A percentile compares a stretch with the other conserved stretches of the same genome.
These are phyloP conservation scores for Zygoascus ofunaensis DNA, from an alignment of 805 yeast species.

Conservation along the genomic window DNA sequence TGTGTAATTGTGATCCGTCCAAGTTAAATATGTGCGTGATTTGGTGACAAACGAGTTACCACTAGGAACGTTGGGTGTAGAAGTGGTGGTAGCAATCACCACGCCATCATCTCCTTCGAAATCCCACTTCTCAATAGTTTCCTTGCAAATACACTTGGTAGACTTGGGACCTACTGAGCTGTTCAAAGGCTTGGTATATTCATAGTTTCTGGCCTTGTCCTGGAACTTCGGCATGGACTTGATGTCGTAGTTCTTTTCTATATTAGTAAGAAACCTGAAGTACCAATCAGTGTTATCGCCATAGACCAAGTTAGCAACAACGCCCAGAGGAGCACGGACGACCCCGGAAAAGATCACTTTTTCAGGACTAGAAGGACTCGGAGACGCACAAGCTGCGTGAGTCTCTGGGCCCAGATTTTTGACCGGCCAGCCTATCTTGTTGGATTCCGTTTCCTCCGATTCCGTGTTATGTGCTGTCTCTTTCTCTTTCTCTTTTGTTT, in stretches of 20 bases:
- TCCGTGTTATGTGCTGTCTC: slow-evolving; percentile 4
- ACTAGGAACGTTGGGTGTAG: slow-evolving; percentile 92
- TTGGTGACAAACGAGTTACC: slow-evolving; percentile 73
- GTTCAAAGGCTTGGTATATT: slow-evolving; percentile 65
- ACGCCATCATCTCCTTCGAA: slow-evolving; percentile 38
- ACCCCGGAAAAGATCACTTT: slow-evolving; percentile 43
- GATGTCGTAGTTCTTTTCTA: slow-evolving; percentile 26
- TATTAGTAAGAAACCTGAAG: slow-evolving; percentile 30
- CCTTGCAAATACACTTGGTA: slow-evolving; percentile 67
- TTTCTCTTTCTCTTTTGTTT: slow-evolving; percentile 1
- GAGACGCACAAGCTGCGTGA: slow-evolving; percentile 50
- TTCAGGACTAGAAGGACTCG: slow-evolving; percentile 40
- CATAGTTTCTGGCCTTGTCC: slow-evolving; percentile 36
- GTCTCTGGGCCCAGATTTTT: slow-evolving; percentile 54
- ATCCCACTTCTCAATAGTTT: slow-evolving; percentile 49
- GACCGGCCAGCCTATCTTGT: slow-evolving; percentile 19
- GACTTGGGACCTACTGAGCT: slow-evolving; percentile 90
- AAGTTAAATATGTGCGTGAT: slow-evolving; percentile 61
- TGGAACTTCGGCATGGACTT: slow-evolving; percentile 14
- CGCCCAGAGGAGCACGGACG: slow-evolving; percentile 67
- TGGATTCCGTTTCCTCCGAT: slow-evolving; percentile 7
- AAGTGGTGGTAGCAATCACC: slow-evolving; percentile 51
- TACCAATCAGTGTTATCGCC: slow-evolving; percentile 48
- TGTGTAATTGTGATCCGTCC: slow-evolving; percentile 63
- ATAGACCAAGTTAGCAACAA: slow-evolving; percentile 59